Base-by-base conservation (phyloP, 495 filamentous ascomycete genomes). In the Cudoniella acicularis region DNA sequence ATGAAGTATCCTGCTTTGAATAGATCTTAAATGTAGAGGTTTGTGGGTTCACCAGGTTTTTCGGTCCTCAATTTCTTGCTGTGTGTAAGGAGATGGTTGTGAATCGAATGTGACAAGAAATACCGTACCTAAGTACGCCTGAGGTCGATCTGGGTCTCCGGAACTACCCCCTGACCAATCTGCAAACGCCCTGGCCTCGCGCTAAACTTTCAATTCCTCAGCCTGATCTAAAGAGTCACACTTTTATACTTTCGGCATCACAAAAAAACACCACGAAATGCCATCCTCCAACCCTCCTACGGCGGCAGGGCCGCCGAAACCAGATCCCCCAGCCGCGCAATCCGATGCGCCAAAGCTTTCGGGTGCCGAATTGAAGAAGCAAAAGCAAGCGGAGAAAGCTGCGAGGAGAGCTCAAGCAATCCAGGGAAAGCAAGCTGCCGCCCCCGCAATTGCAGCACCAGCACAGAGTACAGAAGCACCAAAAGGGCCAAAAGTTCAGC, bases 361-460 rank as follows among this genome's bases (percentile, higher is more conserved):
- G 1, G 76, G 78, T 10, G 86, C 84, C 6, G 87, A 92, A 67
- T 64, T 90, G 66, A 94, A 93, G 67, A 88, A 87, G 52, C 80
- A 82, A 70, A 83, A 84, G 51, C 91, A 93, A 68, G 89, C 84
- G 10, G 89, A 94, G 63, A 92, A 92, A 69, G 81, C 82, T 50
- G 88, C 87, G 26, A 79, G 86, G 57, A 80, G 91, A 67, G 88
- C 83, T 20, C 79, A 85, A 67, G 80, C 70, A 67, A 81, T 84
- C 73, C 64, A 59, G 51, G 64, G 66, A 45, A 69, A 71, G 52
- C 62, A 68, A 52, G 62, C 56, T 27, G 27, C 54, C 11, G 26
- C 67, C 50, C 23, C 54, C 9, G 20, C 58, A 52, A 9, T 21
- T 10, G 40, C 47, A 27, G 36, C 45, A 10, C 18, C 53, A 49